phyloP scores from a whole-genome alignment of 345 rosid species.

The Syzygium aromaticum region DNA sequence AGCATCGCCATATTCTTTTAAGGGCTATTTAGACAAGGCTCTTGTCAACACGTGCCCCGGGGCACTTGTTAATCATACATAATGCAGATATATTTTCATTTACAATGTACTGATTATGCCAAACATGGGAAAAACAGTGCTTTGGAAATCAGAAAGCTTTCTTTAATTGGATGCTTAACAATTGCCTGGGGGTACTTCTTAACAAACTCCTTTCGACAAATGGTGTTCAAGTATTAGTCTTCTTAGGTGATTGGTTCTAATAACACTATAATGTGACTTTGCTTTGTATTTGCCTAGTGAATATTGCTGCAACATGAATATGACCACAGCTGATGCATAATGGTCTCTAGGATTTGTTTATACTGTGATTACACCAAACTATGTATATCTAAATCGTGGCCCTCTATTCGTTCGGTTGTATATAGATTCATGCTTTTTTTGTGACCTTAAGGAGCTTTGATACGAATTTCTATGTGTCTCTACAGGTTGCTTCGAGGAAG shows the following conservation, averaged over 20 bases:
- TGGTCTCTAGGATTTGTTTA: not conserved
- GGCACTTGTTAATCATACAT: not conserved
- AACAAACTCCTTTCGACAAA: not conserved
- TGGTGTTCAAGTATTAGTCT: not conserved
- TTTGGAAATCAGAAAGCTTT: not conserved
- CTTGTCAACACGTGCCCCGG: not conserved
- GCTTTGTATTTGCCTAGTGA: not conserved
- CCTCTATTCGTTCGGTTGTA: not conserved
- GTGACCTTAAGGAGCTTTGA: not conserved
- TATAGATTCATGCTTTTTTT: not conserved
- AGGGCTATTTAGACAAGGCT: not conserved
- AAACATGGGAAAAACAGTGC: not conserved
- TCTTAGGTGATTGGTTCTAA: not conserved
- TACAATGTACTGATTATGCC: not conserved
- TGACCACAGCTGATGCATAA: not conserved
- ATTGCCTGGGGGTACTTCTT: not conserved
- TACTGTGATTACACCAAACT: not conserved
- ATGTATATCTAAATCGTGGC: not conserved
- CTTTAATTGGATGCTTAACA: not conserved
- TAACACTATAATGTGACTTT: not conserved
- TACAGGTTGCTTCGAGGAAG: constrained; percentile 64
- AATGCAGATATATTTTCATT: not conserved
- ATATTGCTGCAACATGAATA: not conserved
- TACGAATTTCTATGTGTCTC: not conserved
- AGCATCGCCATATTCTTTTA: not conserved